Conservation (phyloP, 495 filamentous ascomycete species). For the Lichenothelia convexa region DNA sequence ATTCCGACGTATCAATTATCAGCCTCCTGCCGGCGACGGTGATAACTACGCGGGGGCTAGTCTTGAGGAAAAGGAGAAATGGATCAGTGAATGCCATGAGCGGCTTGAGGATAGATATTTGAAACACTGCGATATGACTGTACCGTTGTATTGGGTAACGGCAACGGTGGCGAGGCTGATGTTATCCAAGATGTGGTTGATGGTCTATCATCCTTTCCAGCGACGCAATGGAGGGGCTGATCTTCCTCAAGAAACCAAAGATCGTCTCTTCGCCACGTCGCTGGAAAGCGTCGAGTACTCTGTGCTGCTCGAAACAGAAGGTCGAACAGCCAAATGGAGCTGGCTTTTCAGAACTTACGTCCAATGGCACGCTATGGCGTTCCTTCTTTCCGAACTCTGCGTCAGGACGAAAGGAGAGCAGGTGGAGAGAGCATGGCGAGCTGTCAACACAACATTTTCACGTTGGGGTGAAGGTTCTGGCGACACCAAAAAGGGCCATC, state of each 20-base stretch:
- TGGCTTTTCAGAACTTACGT: conserved; percentile 73
- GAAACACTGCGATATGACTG: conserved; percentile 36
- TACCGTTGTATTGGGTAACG: conserved; percentile 50
- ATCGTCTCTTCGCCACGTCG: conserved; percentile 54
- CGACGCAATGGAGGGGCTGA: conserved; percentile 19
- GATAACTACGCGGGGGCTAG: conserved; percentile 27
- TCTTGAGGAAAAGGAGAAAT: conserved; percentile 35
- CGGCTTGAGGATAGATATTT: conserved; percentile 52
- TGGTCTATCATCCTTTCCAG: conserved; percentile 40
- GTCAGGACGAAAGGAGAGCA: conserved; percentile 47
- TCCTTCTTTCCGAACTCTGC: conserved; percentile 59
- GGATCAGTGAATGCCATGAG: conserved; percentile 44
- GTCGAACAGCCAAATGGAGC: conserved; percentile 44
- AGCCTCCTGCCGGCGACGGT: conserved; percentile 23
- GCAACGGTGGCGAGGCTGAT: conserved; percentile 50
- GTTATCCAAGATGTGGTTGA: conserved; percentile 49
- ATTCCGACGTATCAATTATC: conserved; percentile 23
- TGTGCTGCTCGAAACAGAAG: conserved; percentile 40
- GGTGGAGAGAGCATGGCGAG: conserved; percentile 67
- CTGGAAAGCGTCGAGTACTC: conserved; percentile 63
- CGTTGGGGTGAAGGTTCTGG: conserved; percentile 28
- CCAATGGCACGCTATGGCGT: conserved; percentile 67
- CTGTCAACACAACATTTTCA: conserved; percentile 35
- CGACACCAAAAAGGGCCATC: conserved; percentile 37
- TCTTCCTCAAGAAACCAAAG: conserved; percentile 38